These are phyloP conservation scores for Apiospora aurea DNA, from an alignment of 2,329 filamentous ascomycete genomes.

Conservation along the genomic window DNA sequence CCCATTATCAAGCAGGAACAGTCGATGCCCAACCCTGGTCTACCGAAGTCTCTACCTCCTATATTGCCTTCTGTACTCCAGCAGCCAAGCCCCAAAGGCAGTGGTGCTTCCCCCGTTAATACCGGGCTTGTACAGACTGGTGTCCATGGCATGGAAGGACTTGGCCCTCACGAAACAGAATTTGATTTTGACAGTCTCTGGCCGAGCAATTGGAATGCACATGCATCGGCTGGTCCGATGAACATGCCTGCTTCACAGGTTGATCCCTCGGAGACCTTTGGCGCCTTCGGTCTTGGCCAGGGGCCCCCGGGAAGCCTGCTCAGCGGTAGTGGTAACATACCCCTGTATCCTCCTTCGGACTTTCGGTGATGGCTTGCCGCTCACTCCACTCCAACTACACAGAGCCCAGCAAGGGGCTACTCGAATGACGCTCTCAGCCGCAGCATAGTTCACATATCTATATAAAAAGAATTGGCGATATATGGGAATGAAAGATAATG, in stretches of 20 bases:
- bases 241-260: constrained; percentile 23
- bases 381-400: neutral
- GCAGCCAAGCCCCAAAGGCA: constrained; percentile 42
- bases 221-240: constrained; percentile 15
- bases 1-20: constrained; percentile 33
- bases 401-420: neutral
- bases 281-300: constrained; percentile 32
- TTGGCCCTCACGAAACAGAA: constrained; percentile 42
- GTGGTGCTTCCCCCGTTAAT: constrained; percentile 34
- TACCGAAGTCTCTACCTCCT: constrained; percentile 29
- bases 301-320: constrained; percentile 29
- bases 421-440: neutral
- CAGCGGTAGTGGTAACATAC: constrained; percentile 28
- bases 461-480: neutral
- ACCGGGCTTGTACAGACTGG: constrained; percentile 34
- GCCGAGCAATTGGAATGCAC: constrained; percentile 33
- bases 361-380: constrained; percentile 27
- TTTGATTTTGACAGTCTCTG: constrained; percentile 48
- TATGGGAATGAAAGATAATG: neutral
- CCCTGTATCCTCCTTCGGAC: constrained; percentile 33
- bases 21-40: constrained; percentile 25
- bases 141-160: constrained; percentile 34
- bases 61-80: constrained; percentile 38
- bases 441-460: neutral
- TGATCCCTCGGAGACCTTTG: constrained; percentile 31